Evolutionary conservation across 176 grass and related monocot species (phyloP), one percentile per base, ranked within the genome.

Genomic region (Tillandsia leiboldiana): DNA sequence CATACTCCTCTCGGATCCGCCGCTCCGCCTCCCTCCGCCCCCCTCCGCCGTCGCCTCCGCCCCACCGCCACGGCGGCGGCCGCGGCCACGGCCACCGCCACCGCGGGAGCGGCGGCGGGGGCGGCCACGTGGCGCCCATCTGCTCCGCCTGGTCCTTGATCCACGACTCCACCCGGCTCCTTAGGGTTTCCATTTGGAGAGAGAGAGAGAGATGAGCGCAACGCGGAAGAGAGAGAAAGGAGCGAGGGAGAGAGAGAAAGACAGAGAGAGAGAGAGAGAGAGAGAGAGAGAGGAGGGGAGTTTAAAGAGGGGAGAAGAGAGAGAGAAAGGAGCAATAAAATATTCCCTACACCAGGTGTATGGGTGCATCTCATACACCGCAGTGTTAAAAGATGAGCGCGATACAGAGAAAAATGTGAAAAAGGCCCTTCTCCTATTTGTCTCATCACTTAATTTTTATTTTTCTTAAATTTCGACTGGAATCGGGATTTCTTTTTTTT

Each of bases 101-200:
- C 67, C 62, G 73, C 26, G 72, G 72, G 48, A 49, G 23, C 49
- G 28, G 23, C 49, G 76, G 28, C 77, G 78, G 78, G 14, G 48
- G 78, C 66, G 63, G 72, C 85, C 80, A 84, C 63, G 85, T 65
- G 51, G 66, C 52, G 50, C 76, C 77, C 10, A 96, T 50, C 58
- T 69, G 71, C 66, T 85, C 58, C 51, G 80, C 80, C 58, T 87
- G 88, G 67, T 87, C 86, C 67, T 76, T 80, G 75, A 87, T 64
- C 86, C 83, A 96, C 49, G 88, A 78, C 66, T 96, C 88, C 64
- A 89, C 79, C 51, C 88, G 83, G 72, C 78, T 85, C 67, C 74
- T 67, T 56, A 89, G 64, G 8, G 82, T 76, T 71, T 72, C 69
- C 89, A 92, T 92, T 77, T 78, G 28, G 18, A 13, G 53, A 12